These are phyloP conservation scores for Acidomyces sp. DNA, from an alignment of 495 filamentous ascomycete genomes.

Conservation along the genomic window DNA sequence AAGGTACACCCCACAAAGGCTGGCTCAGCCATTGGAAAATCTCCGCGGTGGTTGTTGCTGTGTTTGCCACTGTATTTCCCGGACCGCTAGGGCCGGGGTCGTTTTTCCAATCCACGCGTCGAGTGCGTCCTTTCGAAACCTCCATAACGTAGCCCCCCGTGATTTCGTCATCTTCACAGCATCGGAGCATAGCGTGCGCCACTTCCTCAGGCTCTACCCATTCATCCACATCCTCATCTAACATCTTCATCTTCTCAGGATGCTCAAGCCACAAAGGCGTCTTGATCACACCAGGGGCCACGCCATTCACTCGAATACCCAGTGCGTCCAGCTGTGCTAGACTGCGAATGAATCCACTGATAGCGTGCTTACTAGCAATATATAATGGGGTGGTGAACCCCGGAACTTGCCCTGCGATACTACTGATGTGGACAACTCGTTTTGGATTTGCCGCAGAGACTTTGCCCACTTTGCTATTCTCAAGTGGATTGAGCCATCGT, in stretches of 20 bases:
- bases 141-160: constrained; percentile 42
- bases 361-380: constrained; percentile 47
- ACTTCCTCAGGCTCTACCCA: constrained; percentile 57
- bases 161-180: constrained; percentile 37
- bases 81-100: constrained; percentile 41
- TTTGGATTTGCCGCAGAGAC: constrained; percentile 30
- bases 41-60: not conserved
- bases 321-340: constrained; percentile 38
- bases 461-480: constrained; percentile 23
- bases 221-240: constrained; percentile 37
- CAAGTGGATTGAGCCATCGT: constrained; percentile 36
- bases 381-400: constrained; percentile 44
- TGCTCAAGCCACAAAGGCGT: constrained; percentile 57
- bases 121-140: constrained; percentile 40
- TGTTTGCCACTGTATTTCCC: not conserved
- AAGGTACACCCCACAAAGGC: constrained; percentile 8
- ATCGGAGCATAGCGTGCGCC: constrained; percentile 48
- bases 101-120: constrained; percentile 39
- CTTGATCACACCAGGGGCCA: constrained; percentile 53
- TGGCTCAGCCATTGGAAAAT: constrained; percentile 1
- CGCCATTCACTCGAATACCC: constrained; percentile 50
- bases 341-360: constrained; percentile 46
- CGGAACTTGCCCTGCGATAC: constrained; percentile 47
- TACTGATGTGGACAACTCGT: constrained; percentile 48
- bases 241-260: constrained; percentile 49